phyloP scores from a whole-genome alignment of 371 early-diverging fungal genomes.

The Mortierella polycephala region DNA sequence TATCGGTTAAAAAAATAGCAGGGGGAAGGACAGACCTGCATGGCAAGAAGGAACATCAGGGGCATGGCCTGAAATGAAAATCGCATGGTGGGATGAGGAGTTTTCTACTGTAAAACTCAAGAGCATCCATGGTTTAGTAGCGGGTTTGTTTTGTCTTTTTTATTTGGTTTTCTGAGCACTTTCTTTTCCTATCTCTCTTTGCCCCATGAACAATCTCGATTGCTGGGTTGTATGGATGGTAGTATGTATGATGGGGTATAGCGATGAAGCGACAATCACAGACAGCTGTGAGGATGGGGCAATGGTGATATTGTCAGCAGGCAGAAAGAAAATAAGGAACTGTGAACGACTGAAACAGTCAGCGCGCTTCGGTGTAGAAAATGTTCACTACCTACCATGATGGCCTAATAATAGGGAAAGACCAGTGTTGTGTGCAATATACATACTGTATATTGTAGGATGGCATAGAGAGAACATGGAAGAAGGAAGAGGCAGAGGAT shows the following conservation, averaged over 20 bases:
- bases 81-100: not conserved
- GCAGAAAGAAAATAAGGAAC: no score
- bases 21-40: not conserved
- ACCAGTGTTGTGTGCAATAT: not conserved
- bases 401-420: no score
- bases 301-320: no score
- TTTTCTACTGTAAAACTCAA: not conserved
- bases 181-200: not conserved
- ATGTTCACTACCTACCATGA: no score
- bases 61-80: conserved; percentile 3
- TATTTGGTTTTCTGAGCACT: not conserved
- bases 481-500: not conserved
- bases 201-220: not conserved
- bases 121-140: not conserved
- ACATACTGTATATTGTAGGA: not conserved
- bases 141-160: not conserved
- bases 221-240: not conserved
- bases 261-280: not conserved
- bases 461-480: not conserved
- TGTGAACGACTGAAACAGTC: no score
- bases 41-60: not conserved
- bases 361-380: no score
- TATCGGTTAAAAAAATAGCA: not conserved
- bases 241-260: not conserved
- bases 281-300: not conserved